These are phyloP conservation scores for Chrysoporthe puriensis DNA, from an alignment of 2,329 filamentous ascomycete species.

Conservation along the genomic window DNA sequence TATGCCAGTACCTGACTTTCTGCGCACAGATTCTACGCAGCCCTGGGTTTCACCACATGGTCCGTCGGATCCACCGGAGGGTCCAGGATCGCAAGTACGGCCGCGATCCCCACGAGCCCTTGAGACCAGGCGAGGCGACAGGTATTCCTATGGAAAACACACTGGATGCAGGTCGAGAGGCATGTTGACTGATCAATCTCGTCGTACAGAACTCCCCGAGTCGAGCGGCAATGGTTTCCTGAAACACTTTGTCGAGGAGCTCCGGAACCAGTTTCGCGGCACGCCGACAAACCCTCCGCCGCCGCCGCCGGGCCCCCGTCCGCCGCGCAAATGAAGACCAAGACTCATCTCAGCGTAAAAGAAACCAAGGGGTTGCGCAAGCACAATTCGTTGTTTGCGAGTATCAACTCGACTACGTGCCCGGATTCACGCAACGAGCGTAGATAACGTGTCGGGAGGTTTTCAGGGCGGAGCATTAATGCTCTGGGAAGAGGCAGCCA, in stretches of 20 bases:
- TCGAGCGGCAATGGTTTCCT: constrained; percentile 44
- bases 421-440: background rate
- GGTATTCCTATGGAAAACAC: constrained; percentile 36
- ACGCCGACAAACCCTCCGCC: constrained; percentile 45
- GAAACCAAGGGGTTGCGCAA: background rate
- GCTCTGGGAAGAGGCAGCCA: background rate
- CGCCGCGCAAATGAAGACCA: constrained; percentile 21
- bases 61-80: constrained; percentile 55
- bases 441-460: background rate
- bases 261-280: constrained; percentile 54
- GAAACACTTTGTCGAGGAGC: constrained; percentile 53
- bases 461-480: background rate
- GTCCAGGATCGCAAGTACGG: constrained; percentile 55
- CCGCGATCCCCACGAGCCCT: constrained; percentile 53
- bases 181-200: background rate
- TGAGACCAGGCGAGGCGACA: constrained; percentile 57
- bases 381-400: too few species aligned
- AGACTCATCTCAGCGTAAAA: background rate
- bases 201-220: constrained; percentile 29
- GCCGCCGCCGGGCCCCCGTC: constrained; percentile 19
- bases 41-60: constrained; percentile 55
- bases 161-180: background rate
- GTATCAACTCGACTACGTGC: background rate
- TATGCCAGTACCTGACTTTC: constrained; percentile 1
- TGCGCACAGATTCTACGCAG: constrained; percentile 50